A percentile compares a stretch with the other conserved stretches of the same genome.
phyloP scores from a whole-genome alignment of 495 filamentous ascomycete genomes.

The Mytilinidion resinicola region DNA sequence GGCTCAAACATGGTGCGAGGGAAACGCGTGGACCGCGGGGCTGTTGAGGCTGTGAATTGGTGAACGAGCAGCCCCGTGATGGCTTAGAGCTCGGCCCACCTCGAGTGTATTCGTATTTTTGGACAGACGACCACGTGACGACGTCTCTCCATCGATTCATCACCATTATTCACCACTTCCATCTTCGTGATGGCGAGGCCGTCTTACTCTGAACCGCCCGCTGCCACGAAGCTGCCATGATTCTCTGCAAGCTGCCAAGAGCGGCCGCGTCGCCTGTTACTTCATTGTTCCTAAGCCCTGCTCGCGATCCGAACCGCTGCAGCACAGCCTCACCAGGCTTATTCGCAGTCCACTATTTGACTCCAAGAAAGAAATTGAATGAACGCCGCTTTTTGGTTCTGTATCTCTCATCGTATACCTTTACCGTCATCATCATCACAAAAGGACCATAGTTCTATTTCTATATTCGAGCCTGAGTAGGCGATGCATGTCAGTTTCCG shows the following conservation, averaged over 20 bases:
- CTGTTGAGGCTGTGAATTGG: not conserved
- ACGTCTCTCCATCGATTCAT: not conserved
- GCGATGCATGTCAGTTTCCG: too few species aligned
- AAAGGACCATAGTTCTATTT: too few species aligned
- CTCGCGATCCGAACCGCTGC: not conserved
- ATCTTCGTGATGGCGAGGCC: not conserved
- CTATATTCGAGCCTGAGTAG: too few species aligned
- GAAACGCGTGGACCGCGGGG: conserved; percentile 1
- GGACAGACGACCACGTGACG: too few species aligned
- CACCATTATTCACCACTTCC: not conserved
- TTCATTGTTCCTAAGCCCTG: not conserved
- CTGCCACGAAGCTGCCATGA: not conserved
- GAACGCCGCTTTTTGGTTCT: too few species aligned
- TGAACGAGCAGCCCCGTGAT: not conserved
- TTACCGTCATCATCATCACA: too few species aligned
- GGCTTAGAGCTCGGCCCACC: not conserved
- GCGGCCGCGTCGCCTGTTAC: not conserved
- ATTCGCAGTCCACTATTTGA: not conserved
- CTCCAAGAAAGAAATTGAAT: too few species aligned
- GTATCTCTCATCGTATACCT: too few species aligned
- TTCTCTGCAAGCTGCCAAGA: not conserved
- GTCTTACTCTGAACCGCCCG: not conserved
- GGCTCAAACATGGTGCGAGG: not conserved
- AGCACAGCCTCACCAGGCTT: conserved; percentile 1
- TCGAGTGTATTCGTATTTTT: not conserved